Percentiles rank a stretch among this genome's conserved stretches.
These are phyloP conservation scores for Trichoderma gracile DNA, from an alignment of 2,329 filamentous ascomycete genomes.

Conservation along the genomic window DNA sequence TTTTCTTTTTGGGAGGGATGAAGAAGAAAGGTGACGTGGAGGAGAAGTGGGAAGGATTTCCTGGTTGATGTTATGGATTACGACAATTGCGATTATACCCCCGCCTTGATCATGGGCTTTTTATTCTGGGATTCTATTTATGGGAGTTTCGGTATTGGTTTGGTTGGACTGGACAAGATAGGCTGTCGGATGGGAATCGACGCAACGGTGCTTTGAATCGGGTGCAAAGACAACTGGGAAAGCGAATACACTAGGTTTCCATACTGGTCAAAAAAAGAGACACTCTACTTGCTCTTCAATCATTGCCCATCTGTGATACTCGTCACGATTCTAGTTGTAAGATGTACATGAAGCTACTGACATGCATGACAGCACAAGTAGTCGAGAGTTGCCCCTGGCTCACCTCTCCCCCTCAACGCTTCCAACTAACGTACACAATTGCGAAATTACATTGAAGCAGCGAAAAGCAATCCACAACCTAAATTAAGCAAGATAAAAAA, in stretches of 20 bases:
- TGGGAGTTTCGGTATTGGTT: background rate
- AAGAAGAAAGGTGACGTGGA: background rate
- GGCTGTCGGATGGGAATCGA: background rate
- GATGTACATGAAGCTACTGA: too few species aligned
- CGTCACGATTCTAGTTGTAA: too few species aligned
- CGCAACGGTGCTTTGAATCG: background rate
- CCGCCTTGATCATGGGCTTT: background rate
- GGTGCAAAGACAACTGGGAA: background rate
- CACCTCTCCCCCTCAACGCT: too few species aligned
- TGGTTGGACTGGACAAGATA: background rate
- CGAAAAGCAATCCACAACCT: too few species aligned
- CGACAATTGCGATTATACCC: background rate
- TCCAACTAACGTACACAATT: too few species aligned
- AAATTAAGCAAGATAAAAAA: too few species aligned
- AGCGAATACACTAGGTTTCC: background rate
- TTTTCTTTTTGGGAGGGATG: background rate
- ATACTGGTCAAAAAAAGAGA: background rate
- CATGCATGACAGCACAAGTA: too few species aligned
- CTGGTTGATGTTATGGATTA: background rate
- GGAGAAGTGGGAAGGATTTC: background rate
- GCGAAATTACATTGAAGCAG: too few species aligned
- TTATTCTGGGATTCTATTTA: background rate
- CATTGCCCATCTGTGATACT: too few species aligned
- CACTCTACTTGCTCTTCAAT: background rate
- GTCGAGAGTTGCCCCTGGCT: too few species aligned